phyloP scores from a whole-genome alignment of 78 protist genomes.

The Guillardia theta region DNA sequence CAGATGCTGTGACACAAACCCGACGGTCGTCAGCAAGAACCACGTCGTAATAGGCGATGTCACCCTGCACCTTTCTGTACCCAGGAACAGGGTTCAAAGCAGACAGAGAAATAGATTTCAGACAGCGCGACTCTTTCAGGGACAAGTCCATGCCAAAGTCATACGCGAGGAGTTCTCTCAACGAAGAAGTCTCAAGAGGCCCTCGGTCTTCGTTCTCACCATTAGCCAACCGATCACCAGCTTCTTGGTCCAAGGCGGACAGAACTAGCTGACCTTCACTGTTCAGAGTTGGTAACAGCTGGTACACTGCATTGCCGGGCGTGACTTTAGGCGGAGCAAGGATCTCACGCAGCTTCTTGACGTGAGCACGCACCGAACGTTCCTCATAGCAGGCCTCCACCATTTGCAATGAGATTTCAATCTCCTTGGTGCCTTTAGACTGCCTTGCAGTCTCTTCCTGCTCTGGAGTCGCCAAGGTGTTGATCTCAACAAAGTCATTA shows the following conservation, averaged over 20 bases:
- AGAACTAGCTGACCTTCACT: not conserved
- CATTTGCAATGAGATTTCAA: not conserved
- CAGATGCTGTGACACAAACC: not conserved
- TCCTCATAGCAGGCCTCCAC: not conserved
- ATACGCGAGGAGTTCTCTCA: not conserved
- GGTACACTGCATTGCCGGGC: not conserved
- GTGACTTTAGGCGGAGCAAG: not conserved
- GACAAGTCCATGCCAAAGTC: not conserved
- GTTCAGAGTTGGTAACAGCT: not conserved
- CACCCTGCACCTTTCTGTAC: not conserved
- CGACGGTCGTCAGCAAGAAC: not conserved
- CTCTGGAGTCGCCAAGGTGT: not conserved
- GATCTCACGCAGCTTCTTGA: not conserved
- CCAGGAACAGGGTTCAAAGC: not conserved
- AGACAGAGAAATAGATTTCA: not conserved
- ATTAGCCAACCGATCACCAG: not conserved
- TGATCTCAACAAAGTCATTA: not conserved
- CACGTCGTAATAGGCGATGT: not conserved
- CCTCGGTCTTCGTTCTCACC: not conserved
- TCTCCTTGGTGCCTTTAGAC: not conserved
- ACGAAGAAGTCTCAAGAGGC: not conserved
- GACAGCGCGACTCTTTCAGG: not conserved
- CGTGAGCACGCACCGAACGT: constrained; percentile 8
- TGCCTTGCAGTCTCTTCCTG: not conserved
- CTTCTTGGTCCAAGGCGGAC: not conserved